Conservation (phyloP, 148 eudicot genomes). For the Simmondsia chinensis region DNA sequence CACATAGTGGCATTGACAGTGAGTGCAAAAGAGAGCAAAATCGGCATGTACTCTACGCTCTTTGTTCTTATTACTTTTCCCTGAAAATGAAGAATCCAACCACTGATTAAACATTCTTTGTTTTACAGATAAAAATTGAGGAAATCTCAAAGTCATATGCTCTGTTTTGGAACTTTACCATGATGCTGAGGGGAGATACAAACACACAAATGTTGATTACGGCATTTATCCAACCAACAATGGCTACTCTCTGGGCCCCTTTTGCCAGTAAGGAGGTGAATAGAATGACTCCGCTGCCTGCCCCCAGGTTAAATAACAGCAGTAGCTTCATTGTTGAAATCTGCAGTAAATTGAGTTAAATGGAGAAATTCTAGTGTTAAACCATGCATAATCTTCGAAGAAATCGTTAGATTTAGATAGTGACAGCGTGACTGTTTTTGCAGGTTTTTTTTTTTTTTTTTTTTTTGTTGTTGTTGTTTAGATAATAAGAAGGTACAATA, state of each 20-base stretch:
- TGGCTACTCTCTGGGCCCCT: slow-evolving; percentile 26
- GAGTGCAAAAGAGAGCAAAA: slow-evolving; percentile 39
- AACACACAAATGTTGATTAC: slow-evolving; percentile 43
- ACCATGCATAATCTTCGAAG: too few species aligned
- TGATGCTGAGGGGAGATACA: slow-evolving; percentile 48
- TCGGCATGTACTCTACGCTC: slow-evolving; percentile 61
- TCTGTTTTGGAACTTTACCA: slow-evolving; percentile 27
- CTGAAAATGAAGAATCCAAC: slow-evolving; percentile 14
- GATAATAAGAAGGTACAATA: too few species aligned
- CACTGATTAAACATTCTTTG: slow-evolving; percentile 1
- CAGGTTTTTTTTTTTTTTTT: too few species aligned
- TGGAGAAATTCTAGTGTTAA: too few species aligned
- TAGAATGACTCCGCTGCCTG: slow-evolving; percentile 21
- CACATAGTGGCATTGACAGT: slow-evolving; percentile 43
- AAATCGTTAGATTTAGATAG: too few species aligned
- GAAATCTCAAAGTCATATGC: background rate
- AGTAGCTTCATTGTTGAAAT: slow-evolving; percentile 24
- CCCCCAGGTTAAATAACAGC: slow-evolving; percentile 33
- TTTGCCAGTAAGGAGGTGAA: slow-evolving; percentile 27
- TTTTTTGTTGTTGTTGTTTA: too few species aligned
- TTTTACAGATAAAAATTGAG: too few species aligned
- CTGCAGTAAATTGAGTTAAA: slow-evolving; percentile 21
- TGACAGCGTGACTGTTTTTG: too few species aligned
- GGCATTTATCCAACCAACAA: slow-evolving; percentile 54
- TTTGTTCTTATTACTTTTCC: slow-evolving; percentile 43